Percentiles rank a stretch among this genome's conserved stretches.
Evolutionary conservation across 164 flowering plant genomes (phyloP).

Genomic region (Akebia trifoliata): DNA sequence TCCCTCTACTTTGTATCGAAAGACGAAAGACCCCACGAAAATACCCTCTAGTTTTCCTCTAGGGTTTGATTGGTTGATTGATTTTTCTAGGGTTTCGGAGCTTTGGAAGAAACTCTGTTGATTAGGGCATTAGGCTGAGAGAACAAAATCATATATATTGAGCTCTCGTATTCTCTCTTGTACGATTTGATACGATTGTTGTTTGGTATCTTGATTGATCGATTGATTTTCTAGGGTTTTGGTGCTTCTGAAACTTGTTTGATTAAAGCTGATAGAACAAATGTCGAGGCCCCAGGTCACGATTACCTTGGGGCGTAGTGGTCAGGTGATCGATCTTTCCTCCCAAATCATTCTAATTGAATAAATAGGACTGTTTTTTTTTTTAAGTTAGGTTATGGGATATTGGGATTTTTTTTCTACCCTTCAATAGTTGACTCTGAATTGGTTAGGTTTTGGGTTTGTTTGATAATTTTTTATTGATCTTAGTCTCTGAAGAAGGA

Average conservation of each 20-base stretch:
- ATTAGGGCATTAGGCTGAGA: neutral
- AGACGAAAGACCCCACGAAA: too few species aligned
- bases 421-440: too few species aligned
- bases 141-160: too few species aligned
- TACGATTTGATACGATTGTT: neutral
- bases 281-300: conserved; percentile 57
- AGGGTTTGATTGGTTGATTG: neutral
- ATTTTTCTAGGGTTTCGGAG: neutral
- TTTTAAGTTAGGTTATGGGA: neutral
- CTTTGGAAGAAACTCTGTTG: too few species aligned
- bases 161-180: neutral
- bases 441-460: neutral
- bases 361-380: neutral
- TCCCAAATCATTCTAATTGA: neutral
- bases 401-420: neutral
- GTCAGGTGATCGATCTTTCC: conserved; percentile 43
- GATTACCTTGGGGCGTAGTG: conserved; percentile 62
- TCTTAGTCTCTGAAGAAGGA: neutral
- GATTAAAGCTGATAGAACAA: conserved; percentile 27
- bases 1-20: too few species aligned
- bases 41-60: neutral
- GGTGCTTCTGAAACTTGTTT: conserved; percentile 3
- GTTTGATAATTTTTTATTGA: neutral
- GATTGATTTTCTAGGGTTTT: neutral
- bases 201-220: conserved; percentile 2